Base-by-base conservation (phyloP, 1,284 basidiomycete species). In the Ustilago nuda region DNA sequence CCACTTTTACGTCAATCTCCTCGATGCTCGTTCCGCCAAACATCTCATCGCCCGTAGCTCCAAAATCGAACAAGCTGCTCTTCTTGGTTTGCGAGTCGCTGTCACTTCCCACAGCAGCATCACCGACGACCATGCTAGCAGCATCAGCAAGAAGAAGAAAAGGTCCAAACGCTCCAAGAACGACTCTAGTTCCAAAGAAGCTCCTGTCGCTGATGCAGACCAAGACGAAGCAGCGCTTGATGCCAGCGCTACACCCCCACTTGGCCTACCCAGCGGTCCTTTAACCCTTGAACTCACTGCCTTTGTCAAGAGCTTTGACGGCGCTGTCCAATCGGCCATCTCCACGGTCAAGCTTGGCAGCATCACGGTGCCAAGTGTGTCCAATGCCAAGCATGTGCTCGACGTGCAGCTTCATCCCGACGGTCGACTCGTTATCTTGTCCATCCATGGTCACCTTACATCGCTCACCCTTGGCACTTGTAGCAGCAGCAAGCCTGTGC, bases 101-200 rank as follows among this genome's bases (percentile, higher is more conserved):
- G 43, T 76, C 69, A 66, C 69, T 0, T 72, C 74, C 4, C 56
- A 48, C 5, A 37, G 30, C 45, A 61, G 36, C 17, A n/a, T 55
- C 5, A 46, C 51, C 41, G 56, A 60, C 8, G 61, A 64, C 23
- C 56, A 59, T 30, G 32, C 55, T 6, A 52, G 52, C 58, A 76
- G 72, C 9, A 27, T 27, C 23, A 52, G 52, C 58, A 76, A 76
- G 33, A 73, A 77, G 64, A 73, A 67, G 50, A 72, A 69, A 39
- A 61, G 70, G 7, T 56, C 60, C 52, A 76, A 72, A 39, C 70
- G 70, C 11, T 72, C 70, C 60, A 66, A 60, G 27, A 66, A 70
- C 27, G 48, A 50, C 1, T 50, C 48, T 30, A 32, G 48, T 8
- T 50, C 48, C 2, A 50, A 50, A 48, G 55, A 19, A n/a, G 45